These are phyloP conservation scores for Fusarium sp. DNA, from an alignment of 2,329 filamentous ascomycete genomes.

Conservation along the genomic window DNA sequence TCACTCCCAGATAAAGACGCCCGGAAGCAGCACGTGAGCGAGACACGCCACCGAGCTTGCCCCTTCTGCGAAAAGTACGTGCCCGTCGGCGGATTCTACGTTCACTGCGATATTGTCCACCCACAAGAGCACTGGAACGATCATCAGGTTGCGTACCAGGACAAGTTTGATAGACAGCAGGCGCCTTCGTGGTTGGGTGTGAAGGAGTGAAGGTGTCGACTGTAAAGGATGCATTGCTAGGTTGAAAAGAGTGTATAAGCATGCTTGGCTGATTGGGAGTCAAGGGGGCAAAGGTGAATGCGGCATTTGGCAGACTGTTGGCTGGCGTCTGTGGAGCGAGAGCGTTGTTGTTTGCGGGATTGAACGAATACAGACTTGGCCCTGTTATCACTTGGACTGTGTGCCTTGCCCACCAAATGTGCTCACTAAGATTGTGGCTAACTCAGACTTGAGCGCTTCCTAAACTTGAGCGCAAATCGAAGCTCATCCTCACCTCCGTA, in stretches of 20 bases:
- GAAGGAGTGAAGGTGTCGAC: neutral
- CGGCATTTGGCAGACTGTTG: neutral
- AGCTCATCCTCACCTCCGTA: neutral
- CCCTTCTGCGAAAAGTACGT: neutral
- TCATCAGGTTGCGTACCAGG: neutral
- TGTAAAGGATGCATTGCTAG: neutral
- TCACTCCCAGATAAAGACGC: neutral
- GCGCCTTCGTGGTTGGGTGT: neutral
- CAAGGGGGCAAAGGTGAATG: neutral
- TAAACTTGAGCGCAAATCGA: neutral
- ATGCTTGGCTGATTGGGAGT: neutral
- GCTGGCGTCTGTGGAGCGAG: neutral
- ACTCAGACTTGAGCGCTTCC: neutral
- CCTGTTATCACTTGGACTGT: neutral
- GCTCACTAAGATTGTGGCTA: neutral
- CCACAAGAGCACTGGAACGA: slow-evolving; percentile 9
- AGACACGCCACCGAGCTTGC: slow-evolving; percentile 6
- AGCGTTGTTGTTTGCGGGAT: neutral
- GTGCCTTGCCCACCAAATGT: neutral
- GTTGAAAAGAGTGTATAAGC: neutral
- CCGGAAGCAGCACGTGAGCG: neutral
- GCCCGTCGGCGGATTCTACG: slow-evolving; percentile 1
- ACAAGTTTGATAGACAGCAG: neutral
- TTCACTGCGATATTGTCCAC: neutral
- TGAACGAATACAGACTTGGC: neutral